These are phyloP conservation scores for Austropuccinia psidii DNA, from an alignment of 1,284 basidiomycete species.

Conservation along the genomic window DNA sequence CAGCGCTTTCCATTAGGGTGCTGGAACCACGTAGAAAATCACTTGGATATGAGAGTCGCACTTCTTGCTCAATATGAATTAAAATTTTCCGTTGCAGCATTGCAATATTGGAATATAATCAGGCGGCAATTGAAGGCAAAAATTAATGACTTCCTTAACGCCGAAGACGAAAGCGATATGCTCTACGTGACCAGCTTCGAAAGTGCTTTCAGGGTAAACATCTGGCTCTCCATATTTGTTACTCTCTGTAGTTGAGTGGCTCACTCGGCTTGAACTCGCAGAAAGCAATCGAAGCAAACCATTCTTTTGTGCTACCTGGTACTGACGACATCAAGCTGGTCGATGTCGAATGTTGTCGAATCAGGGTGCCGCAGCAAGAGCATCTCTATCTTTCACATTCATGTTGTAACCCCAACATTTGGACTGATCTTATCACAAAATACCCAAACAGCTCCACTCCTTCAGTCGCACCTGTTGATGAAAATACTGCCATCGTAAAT, in stretches of 20 bases:
- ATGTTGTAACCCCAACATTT: not conserved
- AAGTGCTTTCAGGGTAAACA: slow-evolving; percentile 7
- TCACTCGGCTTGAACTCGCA: too few relatives aligned
- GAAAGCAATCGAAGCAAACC: not conserved
- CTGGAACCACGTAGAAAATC: slow-evolving; percentile 11
- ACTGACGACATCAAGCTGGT: not conserved
- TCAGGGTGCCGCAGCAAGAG: slow-evolving; percentile 13
- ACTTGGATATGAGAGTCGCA: not conserved
- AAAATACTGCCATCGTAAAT: not conserved
- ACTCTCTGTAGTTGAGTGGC: too few relatives aligned
- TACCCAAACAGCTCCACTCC: not conserved
- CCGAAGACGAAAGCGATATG: not conserved
- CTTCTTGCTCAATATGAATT: not conserved
- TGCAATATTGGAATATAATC: slow-evolving; percentile 13
- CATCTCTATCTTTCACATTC: not conserved
- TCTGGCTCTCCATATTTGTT: too few relatives aligned
- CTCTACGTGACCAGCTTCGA: slow-evolving; percentile 2
- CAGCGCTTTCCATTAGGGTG: not conserved
- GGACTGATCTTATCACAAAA: not conserved
- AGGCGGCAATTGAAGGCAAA: slow-evolving; percentile 2
- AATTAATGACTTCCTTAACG: too few relatives aligned
- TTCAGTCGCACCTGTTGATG: not conserved
- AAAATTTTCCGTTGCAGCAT: not conserved
- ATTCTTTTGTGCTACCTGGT: not conserved
- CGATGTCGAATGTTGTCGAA: slow-evolving; percentile 6